Base-by-base conservation (phyloP, 1,139 yeast species). In the Wickerhamomyces sp. region DNA sequence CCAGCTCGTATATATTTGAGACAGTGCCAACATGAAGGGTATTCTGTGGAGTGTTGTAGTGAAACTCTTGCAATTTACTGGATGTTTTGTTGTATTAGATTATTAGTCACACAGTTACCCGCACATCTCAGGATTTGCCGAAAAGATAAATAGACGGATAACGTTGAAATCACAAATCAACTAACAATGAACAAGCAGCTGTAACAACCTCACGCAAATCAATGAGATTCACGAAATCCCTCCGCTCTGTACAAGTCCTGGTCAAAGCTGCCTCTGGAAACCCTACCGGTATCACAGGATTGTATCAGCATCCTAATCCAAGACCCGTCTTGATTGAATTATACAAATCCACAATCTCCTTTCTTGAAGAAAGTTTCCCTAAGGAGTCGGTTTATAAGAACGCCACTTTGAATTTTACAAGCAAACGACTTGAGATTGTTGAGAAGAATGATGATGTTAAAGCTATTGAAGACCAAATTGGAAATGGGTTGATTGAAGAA, bases 401-500 rank as follows among this genome's bases (percentile, higher is more conserved):
- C 61, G 77, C 94, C 2, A 85, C 84, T 6, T 89, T 83, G 65
- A 77, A 81, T 46, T 68, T 88, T 62, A 87, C 95, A 43, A 74
- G 74, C 57, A 76, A 84, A 58, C 79, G 96, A 62, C 74, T 84
- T 63, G 68, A 73, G 45, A 71, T 85, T 45, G 95, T 87, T 26
- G 81, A 85, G 62, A 60, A 67, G 36, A 76, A 78, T 51, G 89
- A 82, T 55, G 78, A 81, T 49, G 69, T 76, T 41, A 86, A 78
- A 60, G 78, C 74, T 56, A 85, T 88, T 58, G 96, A 88, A 69
- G 68, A 71, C 52, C 71, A 81, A 63, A 84, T 88, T 54, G 95
- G 95, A 18, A 79, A 84, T 54, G 96, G 96, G 2, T 76, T 88
- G 56, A 83, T 88, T 54, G 96, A 88, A 68, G 96, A 88, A 70